Evolutionary conservation across 2,329 filamentous ascomycete species (phyloP).

Genomic region (Colletotrichum tropicicola): DNA sequence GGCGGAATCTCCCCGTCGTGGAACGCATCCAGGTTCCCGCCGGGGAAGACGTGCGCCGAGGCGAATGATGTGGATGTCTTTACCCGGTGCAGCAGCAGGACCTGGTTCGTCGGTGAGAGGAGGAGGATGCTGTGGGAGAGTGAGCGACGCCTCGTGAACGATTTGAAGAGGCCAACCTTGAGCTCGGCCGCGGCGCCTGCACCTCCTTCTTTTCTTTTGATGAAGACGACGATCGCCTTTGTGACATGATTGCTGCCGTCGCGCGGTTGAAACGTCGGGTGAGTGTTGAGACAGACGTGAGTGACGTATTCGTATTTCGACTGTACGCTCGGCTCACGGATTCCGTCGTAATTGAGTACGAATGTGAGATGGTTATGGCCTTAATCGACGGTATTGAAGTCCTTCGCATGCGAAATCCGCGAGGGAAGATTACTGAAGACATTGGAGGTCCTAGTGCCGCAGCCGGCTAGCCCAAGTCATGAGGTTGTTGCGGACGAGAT

Average conservation of each 20-base stretch:
- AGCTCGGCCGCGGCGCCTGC: constrained; percentile 68
- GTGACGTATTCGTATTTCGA: constrained; percentile 5
- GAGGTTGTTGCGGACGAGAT: constrained; percentile 3
- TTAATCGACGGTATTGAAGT: not conserved
- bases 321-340: not conserved
- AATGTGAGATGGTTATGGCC: not conserved
- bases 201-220: constrained; percentile 36
- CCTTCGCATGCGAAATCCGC: not conserved
- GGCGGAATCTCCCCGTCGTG: constrained; percentile 74
- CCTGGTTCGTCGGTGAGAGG: constrained; percentile 85
- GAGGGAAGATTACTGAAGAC: not conserved
- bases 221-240: constrained; percentile 21
- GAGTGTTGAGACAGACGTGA: not conserved
- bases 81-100: constrained; percentile 88
- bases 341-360: not conserved
- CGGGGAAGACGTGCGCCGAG: constrained; percentile 94
- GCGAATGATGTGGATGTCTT: constrained; percentile 85
- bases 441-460: not conserved
- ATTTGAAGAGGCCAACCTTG: constrained; percentile 65
- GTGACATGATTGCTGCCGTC: constrained; percentile 18
- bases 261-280: not conserved
- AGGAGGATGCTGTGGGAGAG: constrained; percentile 67
- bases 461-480: constrained; percentile 1
- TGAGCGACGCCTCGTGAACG: constrained; percentile 27
- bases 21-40: constrained; percentile 80